Percentiles rank a stretch among this genome's conserved stretches.
Evolutionary conservation across 2,329 filamentous ascomycete species (phyloP).

Genomic region (Mycosphaerelloides madeirae): DNA sequence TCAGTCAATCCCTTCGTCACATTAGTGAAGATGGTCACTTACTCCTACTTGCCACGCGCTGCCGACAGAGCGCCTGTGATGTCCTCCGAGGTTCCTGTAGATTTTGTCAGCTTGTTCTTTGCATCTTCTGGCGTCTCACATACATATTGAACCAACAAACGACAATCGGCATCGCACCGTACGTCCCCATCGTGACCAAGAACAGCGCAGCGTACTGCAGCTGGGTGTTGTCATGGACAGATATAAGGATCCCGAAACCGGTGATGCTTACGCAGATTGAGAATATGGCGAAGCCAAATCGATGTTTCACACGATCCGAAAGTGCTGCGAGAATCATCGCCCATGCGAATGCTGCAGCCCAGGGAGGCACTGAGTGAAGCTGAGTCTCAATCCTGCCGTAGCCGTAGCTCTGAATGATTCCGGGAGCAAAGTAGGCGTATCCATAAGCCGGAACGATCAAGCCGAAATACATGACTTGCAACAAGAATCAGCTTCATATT

Average conservation of each 20-base stretch:
- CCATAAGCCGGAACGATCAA: slow-evolving; percentile 40
- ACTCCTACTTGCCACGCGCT: slow-evolving; percentile 46
- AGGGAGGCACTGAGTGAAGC: slow-evolving; percentile 54
- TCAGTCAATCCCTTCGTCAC: not conserved
- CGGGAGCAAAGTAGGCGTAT: slow-evolving; percentile 30
- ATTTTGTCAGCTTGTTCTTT: too few relatives aligned
- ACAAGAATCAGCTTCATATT: too few relatives aligned
- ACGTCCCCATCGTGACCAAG: slow-evolving; percentile 64
- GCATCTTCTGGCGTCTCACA: too few relatives aligned
- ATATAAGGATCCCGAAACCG: slow-evolving; percentile 71
- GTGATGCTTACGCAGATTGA: slow-evolving; percentile 65
- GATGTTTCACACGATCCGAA: slow-evolving; percentile 68
- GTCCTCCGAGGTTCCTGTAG: slow-evolving; percentile 44
- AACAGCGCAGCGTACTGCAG: slow-evolving; percentile 78
- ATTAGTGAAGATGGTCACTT: not conserved
- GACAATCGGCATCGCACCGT: slow-evolving; percentile 78
- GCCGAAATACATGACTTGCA: slow-evolving; percentile 47
- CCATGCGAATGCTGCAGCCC: slow-evolving; percentile 71
- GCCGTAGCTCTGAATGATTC: slow-evolving; percentile 46
- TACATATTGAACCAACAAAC: slow-evolving; percentile 52
- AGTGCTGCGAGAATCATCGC: slow-evolving; percentile 68
- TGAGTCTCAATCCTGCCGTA: slow-evolving; percentile 53
- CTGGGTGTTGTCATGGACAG: slow-evolving; percentile 61
- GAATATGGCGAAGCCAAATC: slow-evolving; percentile 67
- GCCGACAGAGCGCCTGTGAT: slow-evolving; percentile 47